phyloP scores from a whole-genome alignment of 495 filamentous ascomycete genomes.

The Penicillium chermesinum region DNA sequence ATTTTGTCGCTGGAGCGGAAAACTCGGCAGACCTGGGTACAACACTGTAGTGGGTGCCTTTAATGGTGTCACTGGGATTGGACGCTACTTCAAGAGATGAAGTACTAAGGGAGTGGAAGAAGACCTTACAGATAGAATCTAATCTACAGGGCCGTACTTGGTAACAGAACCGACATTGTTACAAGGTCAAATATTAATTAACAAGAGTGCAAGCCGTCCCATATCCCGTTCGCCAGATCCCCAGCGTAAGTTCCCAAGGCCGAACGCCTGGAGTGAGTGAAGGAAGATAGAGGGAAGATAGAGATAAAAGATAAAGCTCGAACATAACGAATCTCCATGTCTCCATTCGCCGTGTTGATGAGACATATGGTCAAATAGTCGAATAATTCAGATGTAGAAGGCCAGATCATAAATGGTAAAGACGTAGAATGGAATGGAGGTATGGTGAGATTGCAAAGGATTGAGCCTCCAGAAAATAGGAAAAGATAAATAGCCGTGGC shows the following conservation, averaged over 20 bases:
- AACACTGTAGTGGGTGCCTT: no score
- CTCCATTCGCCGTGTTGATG: conserved; percentile 15
- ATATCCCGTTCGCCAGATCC: conserved; percentile 7
- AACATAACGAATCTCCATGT: background rate
- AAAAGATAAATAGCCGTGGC: background rate
- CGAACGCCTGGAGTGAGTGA: background rate
- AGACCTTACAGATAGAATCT: background rate
- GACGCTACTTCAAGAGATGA: no score
- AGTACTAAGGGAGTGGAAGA: background rate
- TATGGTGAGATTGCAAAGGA: background rate
- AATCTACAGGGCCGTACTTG: background rate
- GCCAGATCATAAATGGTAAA: background rate
- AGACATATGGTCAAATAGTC: conserved; percentile 4
- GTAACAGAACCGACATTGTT: conserved; percentile 10
- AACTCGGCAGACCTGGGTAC: no score
- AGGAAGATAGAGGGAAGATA: background rate
- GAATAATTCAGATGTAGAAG: background rate
- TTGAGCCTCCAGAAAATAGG: background rate
- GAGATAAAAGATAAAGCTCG: background rate
- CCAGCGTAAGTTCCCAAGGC: background rate
- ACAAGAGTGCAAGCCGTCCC: conserved; percentile 15
- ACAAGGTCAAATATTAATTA: conserved; percentile 6
- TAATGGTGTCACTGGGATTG: no score
- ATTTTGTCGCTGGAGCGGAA: no score
- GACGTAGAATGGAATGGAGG: background rate